Evolutionary conservation across 2,329 filamentous ascomycete species (phyloP).

Genomic region (Gyromitra esculenta): DNA sequence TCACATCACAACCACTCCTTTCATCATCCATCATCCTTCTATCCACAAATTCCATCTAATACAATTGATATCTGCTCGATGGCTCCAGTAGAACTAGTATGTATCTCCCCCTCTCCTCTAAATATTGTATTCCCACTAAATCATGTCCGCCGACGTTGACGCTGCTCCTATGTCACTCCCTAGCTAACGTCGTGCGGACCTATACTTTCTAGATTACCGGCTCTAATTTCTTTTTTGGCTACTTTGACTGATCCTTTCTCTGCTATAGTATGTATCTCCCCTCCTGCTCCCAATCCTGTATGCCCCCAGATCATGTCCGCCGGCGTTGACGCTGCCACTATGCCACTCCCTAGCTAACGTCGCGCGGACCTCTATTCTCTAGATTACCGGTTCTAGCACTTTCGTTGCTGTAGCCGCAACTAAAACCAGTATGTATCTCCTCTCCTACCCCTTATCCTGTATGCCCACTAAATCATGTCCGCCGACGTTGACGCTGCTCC

Average conservation of each 20-base stretch:
- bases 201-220: neutral
- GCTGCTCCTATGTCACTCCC: neutral
- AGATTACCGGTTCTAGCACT: neutral
- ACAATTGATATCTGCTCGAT: no score
- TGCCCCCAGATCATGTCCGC: neutral
- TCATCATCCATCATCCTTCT: no score
- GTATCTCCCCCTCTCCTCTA: neutral
- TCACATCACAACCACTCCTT: no score
- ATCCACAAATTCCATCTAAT: no score
- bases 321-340: neutral
- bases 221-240: neutral
- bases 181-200: conserved; percentile 15
- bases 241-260: no score
- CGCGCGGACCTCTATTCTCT: neutral
- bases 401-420: neutral
- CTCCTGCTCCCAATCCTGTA: neutral
- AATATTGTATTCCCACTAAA: neutral
- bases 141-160: conserved; percentile 11
- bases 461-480: neutral
- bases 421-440: neutral
- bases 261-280: neutral
- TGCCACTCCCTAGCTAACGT: neutral
- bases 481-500: neutral
- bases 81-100: neutral
- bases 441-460: neutral